Percentiles rank a stretch among this genome's conserved stretches.
These are phyloP conservation scores for Chlamydomonas incerta DNA, from an alignment of 139 green algal species.

Conservation along the genomic window DNA sequence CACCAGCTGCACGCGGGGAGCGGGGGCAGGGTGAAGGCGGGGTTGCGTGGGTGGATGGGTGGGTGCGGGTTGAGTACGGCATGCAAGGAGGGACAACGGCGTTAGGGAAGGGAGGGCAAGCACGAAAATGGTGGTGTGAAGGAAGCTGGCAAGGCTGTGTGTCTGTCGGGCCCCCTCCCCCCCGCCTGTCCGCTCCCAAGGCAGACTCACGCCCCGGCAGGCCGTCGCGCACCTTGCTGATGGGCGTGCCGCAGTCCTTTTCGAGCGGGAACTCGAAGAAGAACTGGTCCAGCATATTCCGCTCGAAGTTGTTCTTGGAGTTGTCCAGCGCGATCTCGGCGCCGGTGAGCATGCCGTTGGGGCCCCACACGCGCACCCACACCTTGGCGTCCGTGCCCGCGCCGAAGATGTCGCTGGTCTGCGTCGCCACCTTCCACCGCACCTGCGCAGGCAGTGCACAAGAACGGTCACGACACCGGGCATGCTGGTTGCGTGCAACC, in stretches of 20 bases:
- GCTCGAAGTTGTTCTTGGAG: constrained; percentile 49
- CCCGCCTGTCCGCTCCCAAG: no score
- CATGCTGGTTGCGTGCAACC: no score
- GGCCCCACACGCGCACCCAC: constrained; percentile 50
- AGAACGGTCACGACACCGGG: no score
- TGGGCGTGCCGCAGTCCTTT: constrained; percentile 60
- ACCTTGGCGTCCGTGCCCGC: constrained; percentile 67
- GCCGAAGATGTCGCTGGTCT: constrained; percentile 57
- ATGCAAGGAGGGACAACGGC: no score
- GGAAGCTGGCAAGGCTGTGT: no score
- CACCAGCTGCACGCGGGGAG: constrained; percentile 45
- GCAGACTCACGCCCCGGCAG: no score
- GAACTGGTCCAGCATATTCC: constrained; percentile 27
- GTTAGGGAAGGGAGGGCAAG: no score
- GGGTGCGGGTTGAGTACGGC: no score
- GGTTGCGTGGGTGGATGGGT: no score
- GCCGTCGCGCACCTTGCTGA: constrained; percentile 55
- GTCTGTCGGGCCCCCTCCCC: no score
- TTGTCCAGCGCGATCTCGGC: constrained; percentile 54
- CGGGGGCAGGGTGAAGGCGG: background rate
- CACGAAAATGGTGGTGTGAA: no score
- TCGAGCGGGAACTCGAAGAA: constrained; percentile 54
- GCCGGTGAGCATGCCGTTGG: constrained; percentile 56
- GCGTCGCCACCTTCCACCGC: constrained; percentile 49
- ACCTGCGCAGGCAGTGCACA: constrained; percentile 2